Evolutionary conservation across 345 rosid species (phyloP).

Genomic region (Corchorus capsularis): DNA sequence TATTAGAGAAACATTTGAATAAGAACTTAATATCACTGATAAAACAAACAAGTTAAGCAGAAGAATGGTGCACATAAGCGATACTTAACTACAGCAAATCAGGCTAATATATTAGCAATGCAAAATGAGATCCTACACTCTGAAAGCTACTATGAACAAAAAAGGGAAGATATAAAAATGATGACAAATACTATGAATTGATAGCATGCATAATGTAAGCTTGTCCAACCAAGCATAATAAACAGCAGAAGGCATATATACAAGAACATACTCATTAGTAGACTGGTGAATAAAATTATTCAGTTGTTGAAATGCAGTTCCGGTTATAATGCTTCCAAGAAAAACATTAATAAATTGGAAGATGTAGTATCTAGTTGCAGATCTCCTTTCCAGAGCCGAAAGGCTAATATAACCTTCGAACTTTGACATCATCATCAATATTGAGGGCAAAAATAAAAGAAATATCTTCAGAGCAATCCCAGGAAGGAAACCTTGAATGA

Average conservation of each 20-base stretch:
- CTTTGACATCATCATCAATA: constrained; percentile 92
- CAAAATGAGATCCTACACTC: constrained; percentile 5
- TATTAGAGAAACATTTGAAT: neutral
- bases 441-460: constrained; percentile 77
- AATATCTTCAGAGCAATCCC: constrained; percentile 94
- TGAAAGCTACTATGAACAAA: neutral
- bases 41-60: neutral
- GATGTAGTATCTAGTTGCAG: constrained; percentile 73
- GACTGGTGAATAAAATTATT: constrained; percentile 81
- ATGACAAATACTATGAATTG: neutral
- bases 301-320: constrained; percentile 95
- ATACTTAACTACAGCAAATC: too few relatives aligned
- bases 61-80: neutral
- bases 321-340: constrained; percentile 87
- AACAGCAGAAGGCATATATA: neutral
- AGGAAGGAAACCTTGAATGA: constrained; percentile 95
- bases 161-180: neutral
- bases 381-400: constrained; percentile 80
- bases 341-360: constrained; percentile 93
- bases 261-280: constrained; percentile 72
- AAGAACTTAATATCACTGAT: neutral
- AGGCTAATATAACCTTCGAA: constrained; percentile 85
- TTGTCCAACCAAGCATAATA: neutral
- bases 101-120: too few relatives aligned
- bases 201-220: neutral